Evolutionary conservation across 1,284 basidiomycete genomes (phyloP).

Genomic region (Puccinia novopanici): DNA sequence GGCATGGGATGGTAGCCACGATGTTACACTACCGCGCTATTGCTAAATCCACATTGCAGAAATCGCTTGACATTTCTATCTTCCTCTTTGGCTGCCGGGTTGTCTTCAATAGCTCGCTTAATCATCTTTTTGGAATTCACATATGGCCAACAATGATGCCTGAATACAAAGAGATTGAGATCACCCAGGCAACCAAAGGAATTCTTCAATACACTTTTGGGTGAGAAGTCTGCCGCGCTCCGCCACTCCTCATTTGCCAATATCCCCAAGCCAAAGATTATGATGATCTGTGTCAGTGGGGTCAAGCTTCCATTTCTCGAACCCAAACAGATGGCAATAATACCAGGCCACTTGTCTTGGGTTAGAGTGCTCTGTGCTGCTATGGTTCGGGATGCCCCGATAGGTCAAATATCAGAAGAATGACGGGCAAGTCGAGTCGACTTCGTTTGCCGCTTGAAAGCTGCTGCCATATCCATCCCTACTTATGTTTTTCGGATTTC

Average conservation of each 20-base stretch:
- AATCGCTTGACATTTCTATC: slow-evolving; percentile 73
- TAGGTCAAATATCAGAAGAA: slow-evolving; percentile 21
- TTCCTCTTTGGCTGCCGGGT: slow-evolving; percentile 76
- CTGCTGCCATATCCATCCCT: slow-evolving; percentile 26
- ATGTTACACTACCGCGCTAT: slow-evolving; percentile 59
- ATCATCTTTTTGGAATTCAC: slow-evolving; percentile 32
- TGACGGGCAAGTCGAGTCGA: slow-evolving; percentile 7
- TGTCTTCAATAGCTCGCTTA: slow-evolving; percentile 33
- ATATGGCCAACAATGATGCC: slow-evolving; percentile 6
- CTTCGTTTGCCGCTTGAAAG: slow-evolving; percentile 30
- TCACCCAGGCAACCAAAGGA: slow-evolving; percentile 10
- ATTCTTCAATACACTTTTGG: slow-evolving; percentile 19
- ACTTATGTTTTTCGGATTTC: slow-evolving; percentile 53
- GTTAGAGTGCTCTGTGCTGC: slow-evolving; percentile 38
- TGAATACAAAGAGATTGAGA: slow-evolving; percentile 21
- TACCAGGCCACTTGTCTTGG: neutral
- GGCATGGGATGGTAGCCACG: no score
- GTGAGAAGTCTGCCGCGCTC: slow-evolving; percentile 16
- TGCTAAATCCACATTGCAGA: slow-evolving; percentile 72
- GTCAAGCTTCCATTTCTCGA: slow-evolving; percentile 9
- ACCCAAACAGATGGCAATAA: slow-evolving; percentile 7
- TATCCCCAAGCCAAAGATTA: slow-evolving; percentile 31
- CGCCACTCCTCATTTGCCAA: slow-evolving; percentile 26
- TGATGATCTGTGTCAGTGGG: slow-evolving; percentile 32
- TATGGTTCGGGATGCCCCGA: slow-evolving; percentile 11